Evolutionary conservation across 164 flowering plant species (phyloP).

Genomic region (Vitis vinifera): DNA sequence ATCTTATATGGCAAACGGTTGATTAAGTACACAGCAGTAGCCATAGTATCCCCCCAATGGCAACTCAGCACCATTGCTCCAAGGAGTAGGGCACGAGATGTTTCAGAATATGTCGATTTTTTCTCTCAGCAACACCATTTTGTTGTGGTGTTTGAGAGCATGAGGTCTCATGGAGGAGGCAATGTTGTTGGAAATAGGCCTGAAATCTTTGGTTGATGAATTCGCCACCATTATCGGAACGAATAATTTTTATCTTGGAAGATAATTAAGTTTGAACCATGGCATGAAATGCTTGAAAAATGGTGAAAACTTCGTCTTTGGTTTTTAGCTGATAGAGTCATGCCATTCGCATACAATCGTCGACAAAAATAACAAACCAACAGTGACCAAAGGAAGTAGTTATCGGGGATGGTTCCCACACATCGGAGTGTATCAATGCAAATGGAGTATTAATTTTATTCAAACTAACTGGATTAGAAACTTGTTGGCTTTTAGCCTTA

Average conservation of each 20-base stretch:
- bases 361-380: conserved; percentile 11
- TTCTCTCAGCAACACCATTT: no score
- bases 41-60: not conserved
- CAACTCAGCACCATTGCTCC: not conserved
- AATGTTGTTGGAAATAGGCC: no score
- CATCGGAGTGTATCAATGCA: conserved; percentile 6
- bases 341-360: not conserved
- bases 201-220: no score
- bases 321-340: no score
- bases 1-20: not conserved
- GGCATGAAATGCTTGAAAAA: no score
- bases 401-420: conserved; percentile 1
- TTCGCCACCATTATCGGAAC: no score
- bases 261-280: no score
- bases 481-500: conserved; percentile 9
- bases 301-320: no score
- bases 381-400: not conserved
- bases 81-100: not conserved
- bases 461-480: conserved; percentile 4
- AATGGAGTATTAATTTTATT: conserved; percentile 7
- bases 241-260: no score
- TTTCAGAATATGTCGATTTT: no score
- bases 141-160: no score
- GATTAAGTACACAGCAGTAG: not conserved
- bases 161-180: no score